A percentile compares a stretch with the other conserved stretches of the same genome.
These are phyloP conservation scores for Musa beccarii DNA, from an alignment of 176 grass and related monocot species.

Conservation along the genomic window DNA sequence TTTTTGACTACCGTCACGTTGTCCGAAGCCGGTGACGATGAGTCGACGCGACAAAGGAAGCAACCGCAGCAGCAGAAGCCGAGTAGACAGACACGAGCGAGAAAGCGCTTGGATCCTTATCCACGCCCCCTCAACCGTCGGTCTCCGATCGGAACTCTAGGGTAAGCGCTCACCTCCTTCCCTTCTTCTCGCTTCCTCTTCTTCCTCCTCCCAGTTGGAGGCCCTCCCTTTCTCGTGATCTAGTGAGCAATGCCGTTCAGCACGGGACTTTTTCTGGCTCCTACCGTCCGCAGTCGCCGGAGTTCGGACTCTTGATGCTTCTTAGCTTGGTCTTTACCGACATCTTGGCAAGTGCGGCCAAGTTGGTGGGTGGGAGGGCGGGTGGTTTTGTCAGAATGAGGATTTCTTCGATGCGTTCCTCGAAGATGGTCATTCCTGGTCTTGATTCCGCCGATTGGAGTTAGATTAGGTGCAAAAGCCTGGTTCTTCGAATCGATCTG, in stretches of 20 bases:
- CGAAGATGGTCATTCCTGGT: not conserved
- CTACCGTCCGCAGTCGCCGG: not conserved
- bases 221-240: not conserved
- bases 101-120: not conserved
- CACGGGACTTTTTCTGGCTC: not conserved
- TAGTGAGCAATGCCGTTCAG: not conserved
- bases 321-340: not conserved
- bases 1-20: too few relatives aligned
- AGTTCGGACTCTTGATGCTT: not conserved
- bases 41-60: not conserved
- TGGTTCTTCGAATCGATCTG: not conserved
- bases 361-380: not conserved
- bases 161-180: not conserved
- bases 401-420: not conserved
- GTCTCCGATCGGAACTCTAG: not conserved
- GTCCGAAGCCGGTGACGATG: too few relatives aligned
- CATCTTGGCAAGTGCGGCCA: not conserved
- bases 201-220: not conserved
- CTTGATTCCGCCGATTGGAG: not conserved
- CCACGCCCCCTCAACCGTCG: not conserved
- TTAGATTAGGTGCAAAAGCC: not conserved
- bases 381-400: not conserved
- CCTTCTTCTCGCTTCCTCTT: not conserved
- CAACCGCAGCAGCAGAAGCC: not conserved
- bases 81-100: not conserved